A percentile compares a stretch with the other conserved stretches of the same genome.
Conservation (phyloP, 1,284 basidiomycete species). For the Apiotrichum gamsii region DNA sequence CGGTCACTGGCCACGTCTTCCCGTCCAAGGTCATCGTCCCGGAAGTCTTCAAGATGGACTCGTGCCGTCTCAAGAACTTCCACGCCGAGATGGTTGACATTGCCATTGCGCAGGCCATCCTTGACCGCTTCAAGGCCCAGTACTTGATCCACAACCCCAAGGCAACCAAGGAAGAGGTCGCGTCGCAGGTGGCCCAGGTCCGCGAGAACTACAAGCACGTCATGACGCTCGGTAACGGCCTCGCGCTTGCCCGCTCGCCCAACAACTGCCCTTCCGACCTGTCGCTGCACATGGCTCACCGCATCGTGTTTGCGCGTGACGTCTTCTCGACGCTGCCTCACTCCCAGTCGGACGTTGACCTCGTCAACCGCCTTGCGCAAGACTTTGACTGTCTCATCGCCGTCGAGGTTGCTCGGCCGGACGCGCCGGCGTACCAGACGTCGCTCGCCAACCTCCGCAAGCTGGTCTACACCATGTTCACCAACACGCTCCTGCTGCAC, state of each 20-base stretch:
- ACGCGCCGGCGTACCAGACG: conserved; percentile 2
- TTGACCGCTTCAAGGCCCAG: conserved; percentile 12
- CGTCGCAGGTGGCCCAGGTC: conserved; percentile 50
- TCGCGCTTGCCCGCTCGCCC: background rate
- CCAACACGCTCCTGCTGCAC: conserved; percentile 17
- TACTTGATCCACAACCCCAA: conserved; percentile 54
- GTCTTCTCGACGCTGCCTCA: background rate
- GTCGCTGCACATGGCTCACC: conserved; percentile 16
- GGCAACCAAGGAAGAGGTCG: conserved; percentile 58
- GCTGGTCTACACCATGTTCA: conserved; percentile 13
- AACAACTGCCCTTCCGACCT: conserved; percentile 13
- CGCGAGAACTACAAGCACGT: conserved; percentile 21
- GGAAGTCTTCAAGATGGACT: conserved; percentile 80
- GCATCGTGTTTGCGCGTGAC: conserved; percentile 6
- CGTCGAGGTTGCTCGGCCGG: conserved; percentile 2
- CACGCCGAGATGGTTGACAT: conserved; percentile 66
- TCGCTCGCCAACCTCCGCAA: conserved; percentile 8
- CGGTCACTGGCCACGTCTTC: conserved; percentile 50
- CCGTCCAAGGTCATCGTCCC: conserved; percentile 48
- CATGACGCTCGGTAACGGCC: conserved; percentile 16
- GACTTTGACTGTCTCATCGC: conserved; percentile 12
- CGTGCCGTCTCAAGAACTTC: conserved; percentile 59
- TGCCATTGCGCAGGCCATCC: conserved; percentile 68
- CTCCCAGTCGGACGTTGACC: conserved; percentile 5
- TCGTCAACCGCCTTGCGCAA: conserved; percentile 8